Evolutionary conservation across 805 yeast genomes (phyloP).

Genomic region (Wickerhamomyces rabaulensis): DNA sequence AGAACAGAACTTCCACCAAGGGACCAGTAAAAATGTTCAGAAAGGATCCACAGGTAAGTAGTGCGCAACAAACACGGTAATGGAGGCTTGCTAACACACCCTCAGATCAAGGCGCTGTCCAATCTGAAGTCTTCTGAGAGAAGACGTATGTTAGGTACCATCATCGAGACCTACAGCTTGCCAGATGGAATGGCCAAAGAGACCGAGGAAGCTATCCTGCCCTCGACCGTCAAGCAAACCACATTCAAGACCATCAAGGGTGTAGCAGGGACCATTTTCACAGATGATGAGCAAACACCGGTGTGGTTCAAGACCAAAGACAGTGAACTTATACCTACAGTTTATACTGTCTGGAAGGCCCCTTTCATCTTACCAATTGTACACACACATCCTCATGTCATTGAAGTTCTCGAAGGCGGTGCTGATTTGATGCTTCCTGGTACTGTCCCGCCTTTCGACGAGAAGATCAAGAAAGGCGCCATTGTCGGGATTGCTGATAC

Average conservation of each 20-base stretch:
- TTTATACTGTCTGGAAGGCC: constrained; percentile 65
- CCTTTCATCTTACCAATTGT: constrained; percentile 65
- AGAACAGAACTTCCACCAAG: background rate
- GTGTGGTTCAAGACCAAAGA: constrained; percentile 65
- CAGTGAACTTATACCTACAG: constrained; percentile 57
- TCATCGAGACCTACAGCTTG: constrained; percentile 38
- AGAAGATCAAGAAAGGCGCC: constrained; percentile 40
- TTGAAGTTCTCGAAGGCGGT: constrained; percentile 66
- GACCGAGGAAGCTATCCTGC: constrained; percentile 18
- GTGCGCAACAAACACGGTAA: too few relatives aligned
- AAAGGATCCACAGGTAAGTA: constrained; percentile 11
- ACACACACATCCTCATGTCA: constrained; percentile 67
- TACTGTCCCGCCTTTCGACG: constrained; percentile 51
- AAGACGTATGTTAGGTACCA: constrained; percentile 41
- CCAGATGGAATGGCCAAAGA: constrained; percentile 27
- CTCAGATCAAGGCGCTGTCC: constrained; percentile 60
- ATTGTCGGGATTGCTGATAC: constrained; percentile 69
- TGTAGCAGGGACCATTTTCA: constrained; percentile 57
- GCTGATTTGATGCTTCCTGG: constrained; percentile 83
- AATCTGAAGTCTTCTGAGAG: constrained; percentile 82
- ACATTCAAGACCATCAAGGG: constrained; percentile 51
- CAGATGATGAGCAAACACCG: constrained; percentile 61
- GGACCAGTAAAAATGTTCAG: constrained; percentile 6
- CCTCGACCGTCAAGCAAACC: constrained; percentile 47
- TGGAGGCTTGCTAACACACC: background rate